Percentiles rank a stretch among this genome's conserved stretches.
Evolutionary conservation across 305 asterid species (phyloP).

Genomic region (Caryopteris hybrid): DNA sequence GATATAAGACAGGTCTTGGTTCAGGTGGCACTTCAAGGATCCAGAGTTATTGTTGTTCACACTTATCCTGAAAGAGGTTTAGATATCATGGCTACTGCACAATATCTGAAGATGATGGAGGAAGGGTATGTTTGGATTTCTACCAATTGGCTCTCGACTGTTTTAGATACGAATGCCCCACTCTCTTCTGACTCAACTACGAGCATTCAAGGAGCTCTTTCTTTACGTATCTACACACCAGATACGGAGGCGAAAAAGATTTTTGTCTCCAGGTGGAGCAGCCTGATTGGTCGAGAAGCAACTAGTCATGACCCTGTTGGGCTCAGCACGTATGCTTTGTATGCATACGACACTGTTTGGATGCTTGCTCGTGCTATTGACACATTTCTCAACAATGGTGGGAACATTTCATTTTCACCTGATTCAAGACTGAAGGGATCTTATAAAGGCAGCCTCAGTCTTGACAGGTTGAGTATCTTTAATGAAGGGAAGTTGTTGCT

Average conservation of each 20-base stretch:
- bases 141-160: slow-evolving; percentile 56
- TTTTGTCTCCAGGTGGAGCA: slow-evolving; percentile 40
- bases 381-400: slow-evolving; percentile 29
- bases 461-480: slow-evolving; percentile 31
- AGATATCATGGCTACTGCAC: slow-evolving; percentile 34
- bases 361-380: slow-evolving; percentile 46
- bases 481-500: slow-evolving; percentile 35
- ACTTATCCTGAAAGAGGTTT: slow-evolving; percentile 42
- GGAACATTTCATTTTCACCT: slow-evolving; percentile 35
- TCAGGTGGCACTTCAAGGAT: slow-evolving; percentile 36
- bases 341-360: slow-evolving; percentile 65
- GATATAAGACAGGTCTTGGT: slow-evolving; percentile 45
- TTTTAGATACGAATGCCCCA: slow-evolving; percentile 32
- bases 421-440: slow-evolving; percentile 19
- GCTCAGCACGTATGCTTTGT: slow-evolving; percentile 34
- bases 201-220: slow-evolving; percentile 44
- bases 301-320: slow-evolving; percentile 14
- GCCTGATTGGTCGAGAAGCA: slow-evolving; percentile 16
- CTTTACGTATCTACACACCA: slow-evolving; percentile 36
- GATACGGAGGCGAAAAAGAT: slow-evolving; percentile 31
- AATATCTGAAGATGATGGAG: slow-evolving; percentile 46
- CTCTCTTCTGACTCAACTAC: slow-evolving; percentile 9
- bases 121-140: slow-evolving; percentile 64
- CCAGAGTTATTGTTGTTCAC: slow-evolving; percentile 52
- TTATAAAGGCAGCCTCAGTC: slow-evolving; percentile 11